These are phyloP conservation scores for Pestalotiopsis sp. DNA, from an alignment of 2,329 filamentous ascomycete genomes.

Conservation along the genomic window DNA sequence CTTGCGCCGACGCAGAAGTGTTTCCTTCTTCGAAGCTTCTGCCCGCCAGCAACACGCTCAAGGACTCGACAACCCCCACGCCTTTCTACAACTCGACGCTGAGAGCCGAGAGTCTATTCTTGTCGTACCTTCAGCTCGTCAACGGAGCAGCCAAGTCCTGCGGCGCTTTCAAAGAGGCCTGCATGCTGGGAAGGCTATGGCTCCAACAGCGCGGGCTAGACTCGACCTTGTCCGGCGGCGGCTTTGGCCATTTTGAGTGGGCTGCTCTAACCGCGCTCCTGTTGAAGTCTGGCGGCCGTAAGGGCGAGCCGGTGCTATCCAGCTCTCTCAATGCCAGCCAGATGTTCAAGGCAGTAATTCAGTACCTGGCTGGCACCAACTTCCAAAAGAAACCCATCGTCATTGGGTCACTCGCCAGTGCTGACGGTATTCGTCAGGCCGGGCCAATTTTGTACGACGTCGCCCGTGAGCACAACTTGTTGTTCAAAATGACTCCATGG, in stretches of 20 bases:
- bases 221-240: slow-evolving; percentile 69
- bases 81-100: slow-evolving; percentile 89
- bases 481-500: slow-evolving; percentile 89
- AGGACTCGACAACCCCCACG: slow-evolving; percentile 53
- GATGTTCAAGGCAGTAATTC: slow-evolving; percentile 91
- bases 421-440: slow-evolving; percentile 41
- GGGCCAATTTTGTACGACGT: slow-evolving; percentile 79
- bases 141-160: slow-evolving; percentile 70
- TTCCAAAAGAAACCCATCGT: slow-evolving; percentile 66
- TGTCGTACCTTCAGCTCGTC: slow-evolving; percentile 74
- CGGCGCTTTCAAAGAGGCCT: slow-evolving; percentile 76
- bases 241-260: slow-evolving; percentile 95
- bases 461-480: slow-evolving; percentile 71
- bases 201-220: slow-evolving; percentile 84
- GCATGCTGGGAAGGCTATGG: slow-evolving; percentile 85
- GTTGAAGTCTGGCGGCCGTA: slow-evolving; percentile 73
- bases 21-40: slow-evolving; percentile 74
- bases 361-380: slow-evolving; percentile 77
- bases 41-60: slow-evolving; percentile 68
- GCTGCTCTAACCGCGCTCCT: slow-evolving; percentile 76
- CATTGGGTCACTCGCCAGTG: slow-evolving; percentile 45
- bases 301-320: slow-evolving; percentile 71
- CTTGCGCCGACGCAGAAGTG: slow-evolving; percentile 65
- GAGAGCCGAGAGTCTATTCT: slow-evolving; percentile 72
- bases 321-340: slow-evolving; percentile 86